Percentiles rank a stretch among this genome's conserved stretches.
These are phyloP conservation scores for Cercospora sojina DNA, from an alignment of 2,329 filamentous ascomycete genomes.

Conservation along the genomic window DNA sequence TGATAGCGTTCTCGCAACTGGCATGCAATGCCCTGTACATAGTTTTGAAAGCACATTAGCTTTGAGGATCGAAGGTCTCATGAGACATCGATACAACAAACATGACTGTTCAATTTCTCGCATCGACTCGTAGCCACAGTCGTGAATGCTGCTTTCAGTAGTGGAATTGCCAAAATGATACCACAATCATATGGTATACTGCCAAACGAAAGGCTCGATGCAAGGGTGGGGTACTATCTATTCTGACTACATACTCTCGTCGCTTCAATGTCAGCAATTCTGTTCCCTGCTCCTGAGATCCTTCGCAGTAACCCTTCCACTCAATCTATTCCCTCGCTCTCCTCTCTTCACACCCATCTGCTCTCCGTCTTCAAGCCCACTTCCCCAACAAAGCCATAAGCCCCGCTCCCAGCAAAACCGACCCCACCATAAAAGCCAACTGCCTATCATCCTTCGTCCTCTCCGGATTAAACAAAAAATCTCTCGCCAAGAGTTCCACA, in stretches of 20 bases:
- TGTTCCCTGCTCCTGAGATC: background rate
- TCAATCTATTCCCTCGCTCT: background rate
- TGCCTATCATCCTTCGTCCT: constrained; percentile 88
- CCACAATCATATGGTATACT: background rate
- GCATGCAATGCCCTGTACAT: constrained; percentile 2
- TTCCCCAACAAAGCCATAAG: constrained; percentile 82
- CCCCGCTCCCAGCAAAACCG: constrained; percentile 70
- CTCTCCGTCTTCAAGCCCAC: constrained; percentile 63
- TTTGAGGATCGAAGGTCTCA: constrained; percentile 34
- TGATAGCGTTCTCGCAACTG: constrained; percentile 24
- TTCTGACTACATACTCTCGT: background rate
- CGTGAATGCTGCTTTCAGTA: background rate
- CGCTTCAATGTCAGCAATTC: background rate
- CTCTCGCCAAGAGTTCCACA: constrained; percentile 50
- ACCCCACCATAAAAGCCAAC: constrained; percentile 86
- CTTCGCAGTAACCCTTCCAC: background rate
- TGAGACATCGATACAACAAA: constrained; percentile 27
- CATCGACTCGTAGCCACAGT: too few species aligned
- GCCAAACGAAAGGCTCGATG: background rate
- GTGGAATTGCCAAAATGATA: background rate
- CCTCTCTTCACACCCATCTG: constrained; percentile 27
- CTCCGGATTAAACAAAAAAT: constrained; percentile 67
- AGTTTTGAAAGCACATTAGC: background rate
- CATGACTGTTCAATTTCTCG: constrained; percentile 26
- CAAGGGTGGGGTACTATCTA: background rate